Base-by-base conservation (phyloP, 1,139 yeast genomes). In the Kurtzmaniella quercitrusa region DNA sequence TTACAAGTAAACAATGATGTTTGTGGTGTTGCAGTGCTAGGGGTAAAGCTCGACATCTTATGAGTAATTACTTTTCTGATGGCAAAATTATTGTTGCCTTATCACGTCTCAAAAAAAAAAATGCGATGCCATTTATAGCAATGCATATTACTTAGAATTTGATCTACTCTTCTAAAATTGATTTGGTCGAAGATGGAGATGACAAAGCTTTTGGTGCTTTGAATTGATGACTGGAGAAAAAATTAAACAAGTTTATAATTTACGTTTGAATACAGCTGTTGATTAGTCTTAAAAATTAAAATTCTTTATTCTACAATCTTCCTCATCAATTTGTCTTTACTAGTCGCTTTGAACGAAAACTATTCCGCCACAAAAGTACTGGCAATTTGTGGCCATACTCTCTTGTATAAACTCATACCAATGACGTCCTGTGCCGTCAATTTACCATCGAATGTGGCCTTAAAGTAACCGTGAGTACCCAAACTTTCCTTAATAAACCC, bases 381-480 rank as follows among this genome's bases (percentile, higher is more conserved):
- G 8, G 78, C 69, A 37, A 62, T 55, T 45, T 66, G 75, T 33
- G 98, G 97, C 97, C 97, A 94, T 46, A 85, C 84, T 57, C 98
- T 82, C 68, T 88, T 91, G 69, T 86, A 93, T 54, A 94, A 67
- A 37, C 96, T 84, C 98, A 94, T 88, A 26, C 91, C 97, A 37
- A 93, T 82, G 12, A 88, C 83, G 63, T 94, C 98, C 66, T 91
- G 97, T 0, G 97, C 87, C 39, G 88, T 80, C 55, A 94, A 72
- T 56, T 84, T 87, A 44, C 94, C 94, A 60, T 94, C 98, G 57
- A 94, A 94, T 17, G 88, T 86, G 18, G 97, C 96, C 68, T 94
- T 94, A 76, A 85, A 91, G 68, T 93, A 88, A 50, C 99, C 99
- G 63, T 94, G 98, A 2, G 98, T 94, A 67, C 99, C 99, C 67